phyloP scores from a whole-genome alignment of 441 rosid genomes.

The Omphalea diandra region DNA sequence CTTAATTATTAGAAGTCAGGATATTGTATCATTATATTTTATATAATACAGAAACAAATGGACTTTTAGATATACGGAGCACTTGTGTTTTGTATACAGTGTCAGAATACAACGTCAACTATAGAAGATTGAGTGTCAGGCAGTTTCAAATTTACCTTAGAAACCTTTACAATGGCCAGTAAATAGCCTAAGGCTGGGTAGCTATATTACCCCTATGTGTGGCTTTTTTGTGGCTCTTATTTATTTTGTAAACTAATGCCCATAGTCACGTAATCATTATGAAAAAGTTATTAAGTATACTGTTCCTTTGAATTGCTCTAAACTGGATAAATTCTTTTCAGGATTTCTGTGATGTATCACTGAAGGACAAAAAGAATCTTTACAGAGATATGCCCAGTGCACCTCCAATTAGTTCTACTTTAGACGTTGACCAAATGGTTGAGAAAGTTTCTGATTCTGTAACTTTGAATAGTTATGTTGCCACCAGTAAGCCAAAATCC shows the following conservation, averaged over 20 bases:
- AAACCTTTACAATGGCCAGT: neutral
- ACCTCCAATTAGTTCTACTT: conserved; percentile 42
- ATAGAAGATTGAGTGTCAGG: neutral
- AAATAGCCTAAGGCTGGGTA: neutral
- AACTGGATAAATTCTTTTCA: conserved; percentile 33
- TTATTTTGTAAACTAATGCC: neutral
- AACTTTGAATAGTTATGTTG: conserved; percentile 16
- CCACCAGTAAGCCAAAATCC: conserved; percentile 22
- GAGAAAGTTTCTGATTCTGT: conserved; percentile 16
- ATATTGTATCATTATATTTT: neutral
- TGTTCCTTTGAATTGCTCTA: conserved; percentile 8
- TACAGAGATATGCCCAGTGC: conserved; percentile 44
- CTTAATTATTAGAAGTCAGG: neutral
- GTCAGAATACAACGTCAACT: neutral
- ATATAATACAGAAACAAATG: neutral
- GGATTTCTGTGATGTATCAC: conserved; percentile 36
- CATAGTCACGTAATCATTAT: neutral
- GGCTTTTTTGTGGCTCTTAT: neutral
- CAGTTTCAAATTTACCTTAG: neutral
- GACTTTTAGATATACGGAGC: neutral
- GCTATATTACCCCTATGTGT: conserved; percentile 5
- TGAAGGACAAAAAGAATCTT: conserved; percentile 34
- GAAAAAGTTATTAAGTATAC: neutral
- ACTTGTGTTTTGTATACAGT: neutral
- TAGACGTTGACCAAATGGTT: conserved; percentile 22